Conservation (phyloP, 1,139 yeast species). For the Keqinozyma sinolaborantium region DNA sequence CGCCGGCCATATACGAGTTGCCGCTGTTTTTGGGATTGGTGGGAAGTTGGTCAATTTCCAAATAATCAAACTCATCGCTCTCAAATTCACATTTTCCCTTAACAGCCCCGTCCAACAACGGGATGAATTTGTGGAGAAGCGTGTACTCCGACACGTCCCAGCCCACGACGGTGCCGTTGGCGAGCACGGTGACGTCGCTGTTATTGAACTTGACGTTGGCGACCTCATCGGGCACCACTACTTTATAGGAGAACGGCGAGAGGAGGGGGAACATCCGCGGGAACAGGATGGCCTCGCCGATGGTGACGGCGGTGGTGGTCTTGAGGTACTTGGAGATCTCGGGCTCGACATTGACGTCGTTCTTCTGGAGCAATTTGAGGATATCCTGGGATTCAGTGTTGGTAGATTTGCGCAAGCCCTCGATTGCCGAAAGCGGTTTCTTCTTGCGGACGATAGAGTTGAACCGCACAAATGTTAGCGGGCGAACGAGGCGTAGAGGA, state of each 20-base stretch:
- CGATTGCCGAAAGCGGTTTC: slow-evolving; percentile 12
- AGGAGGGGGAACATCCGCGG: slow-evolving; percentile 2
- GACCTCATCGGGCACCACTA: slow-evolving; percentile 71
- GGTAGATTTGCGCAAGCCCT: slow-evolving; percentile 13
- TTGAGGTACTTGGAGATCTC: slow-evolving; percentile 9
- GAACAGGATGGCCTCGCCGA: slow-evolving; percentile 13
- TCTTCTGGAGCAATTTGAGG: slow-evolving; percentile 9
- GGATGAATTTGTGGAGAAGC: slow-evolving; percentile 46
- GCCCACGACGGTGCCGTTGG: slow-evolving; percentile 74
- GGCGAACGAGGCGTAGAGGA: too few species aligned
- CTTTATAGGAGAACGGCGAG: slow-evolving; percentile 8
- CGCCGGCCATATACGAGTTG: slow-evolving; percentile 57
- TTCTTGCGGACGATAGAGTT: slow-evolving; percentile 8
- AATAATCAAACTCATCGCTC: slow-evolving; percentile 83
- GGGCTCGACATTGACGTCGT: slow-evolving; percentile 4
- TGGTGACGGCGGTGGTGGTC: slow-evolving; percentile 12
- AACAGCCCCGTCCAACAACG: slow-evolving; percentile 31
- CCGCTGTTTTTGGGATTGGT: slow-evolving; percentile 25
- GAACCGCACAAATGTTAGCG: neutral
- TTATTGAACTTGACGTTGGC: slow-evolving; percentile 33
- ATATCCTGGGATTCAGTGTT: slow-evolving; percentile 11
- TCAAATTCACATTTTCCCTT: slow-evolving; percentile 51
- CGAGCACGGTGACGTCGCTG: slow-evolving; percentile 57
- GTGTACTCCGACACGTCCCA: slow-evolving; percentile 71
- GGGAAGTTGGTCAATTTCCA: slow-evolving; percentile 42